Conservation (phyloP, 345 rosid genomes). For the Eucalyptus brandiana region DNA sequence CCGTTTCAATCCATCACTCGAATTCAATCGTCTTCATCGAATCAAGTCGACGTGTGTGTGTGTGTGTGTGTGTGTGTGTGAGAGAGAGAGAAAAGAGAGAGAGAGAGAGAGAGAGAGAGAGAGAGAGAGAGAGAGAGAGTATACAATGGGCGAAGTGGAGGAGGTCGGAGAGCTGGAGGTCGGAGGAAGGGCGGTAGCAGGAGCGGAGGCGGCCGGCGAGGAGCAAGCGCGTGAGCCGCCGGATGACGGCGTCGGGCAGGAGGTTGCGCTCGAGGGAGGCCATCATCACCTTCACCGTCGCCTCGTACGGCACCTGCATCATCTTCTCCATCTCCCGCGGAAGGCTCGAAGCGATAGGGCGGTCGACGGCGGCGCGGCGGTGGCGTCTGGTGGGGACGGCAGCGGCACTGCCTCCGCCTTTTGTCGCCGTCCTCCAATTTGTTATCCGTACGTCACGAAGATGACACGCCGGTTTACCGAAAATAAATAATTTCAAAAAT, state of each 20-base stretch:
- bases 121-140: neutral
- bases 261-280: slow-evolving; percentile 59
- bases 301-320: slow-evolving; percentile 36
- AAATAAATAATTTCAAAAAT: no score
- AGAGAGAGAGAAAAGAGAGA: neutral
- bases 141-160: slow-evolving; percentile 46
- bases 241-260: slow-evolving; percentile 52
- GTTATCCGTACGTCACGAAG: neutral
- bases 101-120: neutral
- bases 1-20: neutral
- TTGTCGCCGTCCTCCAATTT: neutral
- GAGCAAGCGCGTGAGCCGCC: slow-evolving; percentile 57
- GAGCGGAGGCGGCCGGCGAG: slow-evolving; percentile 68
- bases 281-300: slow-evolving; percentile 38
- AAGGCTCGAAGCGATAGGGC: neutral
- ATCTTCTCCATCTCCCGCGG: slow-evolving; percentile 38
- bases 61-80: no score
- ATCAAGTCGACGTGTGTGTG: neutral
- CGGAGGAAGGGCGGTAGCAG: slow-evolving; percentile 39
- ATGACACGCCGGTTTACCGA: neutral
- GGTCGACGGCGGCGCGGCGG: neutral
- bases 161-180: slow-evolving; percentile 59
- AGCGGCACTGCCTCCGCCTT: neutral
- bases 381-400: neutral
- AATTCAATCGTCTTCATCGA: neutral